Evolutionary conservation across 805 yeast species (phyloP).

Genomic region (Cyberlindnera mycetangii): DNA sequence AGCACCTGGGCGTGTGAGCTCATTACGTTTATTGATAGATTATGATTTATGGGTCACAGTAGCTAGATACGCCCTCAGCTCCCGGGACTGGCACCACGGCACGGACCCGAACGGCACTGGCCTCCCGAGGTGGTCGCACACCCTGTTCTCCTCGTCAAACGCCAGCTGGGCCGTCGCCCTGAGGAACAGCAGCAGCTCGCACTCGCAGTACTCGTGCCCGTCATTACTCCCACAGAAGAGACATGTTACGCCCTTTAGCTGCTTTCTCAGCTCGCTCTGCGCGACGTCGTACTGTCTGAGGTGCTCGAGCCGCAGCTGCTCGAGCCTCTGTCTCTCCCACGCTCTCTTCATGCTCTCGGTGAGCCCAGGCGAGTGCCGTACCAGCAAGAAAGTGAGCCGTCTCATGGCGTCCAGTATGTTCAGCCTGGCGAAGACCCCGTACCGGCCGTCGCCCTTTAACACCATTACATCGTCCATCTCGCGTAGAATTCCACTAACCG

Average conservation of each 20-base stretch:
- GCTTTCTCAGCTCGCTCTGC: not conserved
- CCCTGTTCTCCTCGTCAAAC: not conserved
- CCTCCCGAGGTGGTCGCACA: not conserved
- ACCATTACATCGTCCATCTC: not conserved
- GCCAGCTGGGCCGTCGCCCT: not conserved
- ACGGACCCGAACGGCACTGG: not conserved
- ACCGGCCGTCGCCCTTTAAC: not conserved
- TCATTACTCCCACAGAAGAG: conserved; percentile 3
- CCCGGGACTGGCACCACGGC: conserved; percentile 3
- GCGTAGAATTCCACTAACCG: not conserved
- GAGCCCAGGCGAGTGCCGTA: not conserved
- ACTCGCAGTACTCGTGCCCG: not conserved
- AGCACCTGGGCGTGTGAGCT: conserved; percentile 10
- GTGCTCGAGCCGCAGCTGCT: not conserved
- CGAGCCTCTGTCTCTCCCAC: not conserved
- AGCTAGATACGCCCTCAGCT: conserved; percentile 2
- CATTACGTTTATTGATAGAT: not conserved
- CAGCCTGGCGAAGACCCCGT: conserved; percentile 1
- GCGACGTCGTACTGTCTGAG: not conserved
- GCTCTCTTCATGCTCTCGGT: not conserved
- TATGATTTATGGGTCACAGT: not conserved
- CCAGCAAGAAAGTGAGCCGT: conserved; percentile 1
- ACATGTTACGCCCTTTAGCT: not conserved
- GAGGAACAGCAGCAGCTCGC: not conserved
- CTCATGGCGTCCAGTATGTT: conserved; percentile 2